Base-by-base conservation (phyloP, 768 basidiomycete species). In the Boletus subcaerulescens region DNA sequence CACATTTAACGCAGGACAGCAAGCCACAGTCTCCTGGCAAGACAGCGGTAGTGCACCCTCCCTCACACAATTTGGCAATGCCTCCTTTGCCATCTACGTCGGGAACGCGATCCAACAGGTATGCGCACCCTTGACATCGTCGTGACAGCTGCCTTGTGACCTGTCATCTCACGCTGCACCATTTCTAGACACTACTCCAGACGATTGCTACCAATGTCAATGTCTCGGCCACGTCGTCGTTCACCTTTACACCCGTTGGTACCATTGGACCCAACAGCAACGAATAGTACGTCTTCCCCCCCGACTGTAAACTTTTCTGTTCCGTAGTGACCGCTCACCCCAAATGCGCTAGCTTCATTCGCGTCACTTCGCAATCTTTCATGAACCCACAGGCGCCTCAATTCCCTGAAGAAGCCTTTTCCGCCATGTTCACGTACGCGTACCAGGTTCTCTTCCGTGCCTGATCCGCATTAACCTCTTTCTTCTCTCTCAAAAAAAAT, bases 351-450 rank as follows among this genome's bases (percentile, higher is more conserved):
- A 89, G 88, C 76, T 94, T 94, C 76, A 80, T 94, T 65, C 89
- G 90, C 45, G 73, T 89, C 64, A 80, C 87, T 54, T 91, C 91
- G 0, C 59, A 77, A 35, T 61, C 36, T 50, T 60, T 80, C 42
- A 86, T 77, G 67, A 82, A 87, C 66, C 45, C 82, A 29, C 63
- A 65, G 3, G 66, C 79, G 52, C 71, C 85, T 14, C 74, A 80
- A 51, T 87, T 75, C 73, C 80, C 79, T 4, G 80, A 78, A 43
- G 74, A 86, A 58, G 83, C 89, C 0, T 95, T 92, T 77, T 91
- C 90, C 8, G 80, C 91, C 59, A 81, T 80, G 62, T 93, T 91
- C 76, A 74, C 74, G 91, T 92, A 65, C 59, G 87, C 73, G 85
- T 73, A 5, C n/a, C 3, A n/a, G 15, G 10, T 5, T 13, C 9